Evolutionary conservation across 116 monocot genomes (phyloP), one percentile per base, ranked within the genome.

Genomic region (Thalassia testudinum): DNA sequence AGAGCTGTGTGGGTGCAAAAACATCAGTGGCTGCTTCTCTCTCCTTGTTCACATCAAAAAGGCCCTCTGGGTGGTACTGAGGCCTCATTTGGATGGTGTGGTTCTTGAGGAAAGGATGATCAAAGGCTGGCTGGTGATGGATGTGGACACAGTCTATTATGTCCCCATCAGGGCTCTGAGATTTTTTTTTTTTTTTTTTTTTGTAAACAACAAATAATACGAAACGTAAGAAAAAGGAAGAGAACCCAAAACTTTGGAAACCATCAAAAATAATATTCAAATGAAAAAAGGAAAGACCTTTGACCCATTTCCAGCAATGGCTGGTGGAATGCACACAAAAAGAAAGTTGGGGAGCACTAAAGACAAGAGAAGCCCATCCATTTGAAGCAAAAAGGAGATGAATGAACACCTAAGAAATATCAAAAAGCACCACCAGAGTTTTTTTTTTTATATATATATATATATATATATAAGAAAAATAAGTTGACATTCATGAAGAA

Each of bases 61-160:
- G 60, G 10, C 60, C 60, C 47, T 60, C 60, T 8, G 60, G 60
- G 15, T 60, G 43, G 60, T 18, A 60, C 40, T 17, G 7, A 45
- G 60, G 60, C 47, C 60, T 47, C 48, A 47, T 60, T 29, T 60
- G 70, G 42, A 75, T 58, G 52, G 65, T 70, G 66, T 75, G 75
- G 27, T 70, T 66, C 65, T 58, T 69, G 52, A 75, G 70, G 61
- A 70, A 66, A 50, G 75, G 75, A 42, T 69, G 69, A 55, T 69
- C 69, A 30, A 69, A 69, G 1, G 69, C 69, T 37, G 69, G 69
- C 51, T 69, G 69, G 47, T 51, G 55, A 40, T 52, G 43, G 5
- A 69, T 56, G 30, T 62, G 62, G 1, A 69, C 69, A 27, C 69
- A 69, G 54, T 69, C 69, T 49, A 69, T 69, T 13, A 57, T 57